Conservation (phyloP, 202 grass and related monocot genomes). For the Sporobolus alterniflorus region DNA sequence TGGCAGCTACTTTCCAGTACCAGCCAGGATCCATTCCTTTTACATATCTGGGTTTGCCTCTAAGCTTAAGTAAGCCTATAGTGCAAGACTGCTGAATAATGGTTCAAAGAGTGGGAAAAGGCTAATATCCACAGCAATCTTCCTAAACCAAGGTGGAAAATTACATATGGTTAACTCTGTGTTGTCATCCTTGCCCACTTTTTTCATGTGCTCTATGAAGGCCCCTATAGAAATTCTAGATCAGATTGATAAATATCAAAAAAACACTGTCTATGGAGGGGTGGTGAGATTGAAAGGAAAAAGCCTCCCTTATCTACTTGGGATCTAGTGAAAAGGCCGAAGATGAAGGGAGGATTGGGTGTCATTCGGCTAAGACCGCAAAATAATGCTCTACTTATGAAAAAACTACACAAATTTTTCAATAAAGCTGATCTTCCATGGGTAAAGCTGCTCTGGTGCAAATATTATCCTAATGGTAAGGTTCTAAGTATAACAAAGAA, state of each 20-base stretch:
- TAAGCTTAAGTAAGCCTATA: too few species aligned
- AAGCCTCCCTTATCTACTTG: not conserved
- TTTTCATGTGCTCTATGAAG: not conserved
- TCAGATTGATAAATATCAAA: not conserved
- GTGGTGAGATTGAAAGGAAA: not conserved
- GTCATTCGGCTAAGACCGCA: not conserved
- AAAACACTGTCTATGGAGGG: not conserved
- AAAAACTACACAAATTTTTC: not conserved
- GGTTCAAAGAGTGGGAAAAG: too few species aligned
- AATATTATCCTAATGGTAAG: not conserved
- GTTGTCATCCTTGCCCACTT: not conserved
- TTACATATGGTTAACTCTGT: not conserved
- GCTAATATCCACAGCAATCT: too few species aligned
- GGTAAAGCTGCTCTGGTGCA: not conserved
- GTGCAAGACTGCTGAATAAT: too few species aligned
- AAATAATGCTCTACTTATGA: not conserved
- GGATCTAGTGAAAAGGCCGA: not conserved
- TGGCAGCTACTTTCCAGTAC: too few species aligned
- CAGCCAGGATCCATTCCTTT: too few species aligned
- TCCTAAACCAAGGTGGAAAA: not conserved
- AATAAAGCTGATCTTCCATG: not conserved
- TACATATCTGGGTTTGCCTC: too few species aligned
- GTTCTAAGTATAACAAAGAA: not conserved
- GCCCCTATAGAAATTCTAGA: not conserved
- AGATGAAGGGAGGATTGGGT: not conserved